A percentile compares a stretch with the other conserved stretches of the same genome.
Evolutionary conservation across 441 rosid genomes (phyloP).

Genomic region (Rhodomyrtus psidioides): DNA sequence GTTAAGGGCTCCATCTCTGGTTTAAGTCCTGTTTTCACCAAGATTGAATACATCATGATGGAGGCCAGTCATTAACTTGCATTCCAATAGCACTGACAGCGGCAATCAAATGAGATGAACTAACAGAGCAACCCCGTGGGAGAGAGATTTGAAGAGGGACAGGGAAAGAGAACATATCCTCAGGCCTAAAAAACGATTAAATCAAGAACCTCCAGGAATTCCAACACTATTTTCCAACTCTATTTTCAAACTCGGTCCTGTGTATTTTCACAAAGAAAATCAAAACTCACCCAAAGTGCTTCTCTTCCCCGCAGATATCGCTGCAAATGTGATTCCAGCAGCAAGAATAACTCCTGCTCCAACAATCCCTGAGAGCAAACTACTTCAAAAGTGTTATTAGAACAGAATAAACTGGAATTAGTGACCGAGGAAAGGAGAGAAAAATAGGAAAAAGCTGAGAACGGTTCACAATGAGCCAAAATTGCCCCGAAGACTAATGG

Average conservation of each 20-base stretch:
- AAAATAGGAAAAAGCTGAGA: background rate
- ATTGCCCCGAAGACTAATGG: background rate
- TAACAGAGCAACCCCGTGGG: background rate
- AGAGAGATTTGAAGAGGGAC: background rate
- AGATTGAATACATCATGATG: background rate
- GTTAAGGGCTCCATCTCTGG: constrained; percentile 67
- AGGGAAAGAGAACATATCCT: background rate
- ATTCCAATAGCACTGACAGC: background rate
- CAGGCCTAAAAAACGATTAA: background rate
- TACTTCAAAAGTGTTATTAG: constrained; percentile 42
- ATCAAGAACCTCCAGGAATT: background rate
- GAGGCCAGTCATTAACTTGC: background rate
- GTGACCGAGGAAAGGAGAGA: background rate
- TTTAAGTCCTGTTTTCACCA: constrained; percentile 36
- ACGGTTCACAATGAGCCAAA: background rate
- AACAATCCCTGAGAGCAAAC: constrained; percentile 75
- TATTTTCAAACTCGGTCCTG: background rate
- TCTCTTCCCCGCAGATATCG: constrained; percentile 48
- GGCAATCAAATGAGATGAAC: background rate
- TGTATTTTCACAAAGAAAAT: background rate
- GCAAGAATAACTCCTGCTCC: constrained; percentile 60
- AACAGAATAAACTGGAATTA: constrained; percentile 2
- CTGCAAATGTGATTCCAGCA: constrained; percentile 52
- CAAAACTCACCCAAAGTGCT: constrained; percentile 44
- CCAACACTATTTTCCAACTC: background rate